These are phyloP conservation scores for Podila verticillata DNA, from an alignment of 192 early-diverging fungal genomes.

Conservation along the genomic window DNA sequence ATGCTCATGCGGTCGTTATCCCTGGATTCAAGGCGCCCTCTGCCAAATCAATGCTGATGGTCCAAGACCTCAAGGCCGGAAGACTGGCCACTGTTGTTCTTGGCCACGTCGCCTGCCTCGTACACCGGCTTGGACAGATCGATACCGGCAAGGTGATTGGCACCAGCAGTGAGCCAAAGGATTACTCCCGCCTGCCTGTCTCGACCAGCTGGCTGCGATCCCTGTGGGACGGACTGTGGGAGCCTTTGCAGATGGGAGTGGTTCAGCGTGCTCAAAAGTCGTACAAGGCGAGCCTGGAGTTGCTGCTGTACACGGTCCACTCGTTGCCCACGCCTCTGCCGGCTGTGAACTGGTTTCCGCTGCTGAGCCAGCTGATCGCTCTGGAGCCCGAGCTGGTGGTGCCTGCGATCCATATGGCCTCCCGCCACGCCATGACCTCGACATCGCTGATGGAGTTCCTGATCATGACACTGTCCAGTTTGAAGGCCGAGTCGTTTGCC, in stretches of 20 bases:
- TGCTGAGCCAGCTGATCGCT: conserved; percentile 37
- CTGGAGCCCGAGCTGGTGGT: conserved; percentile 28
- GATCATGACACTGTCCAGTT: conserved; percentile 40
- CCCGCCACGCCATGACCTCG: conserved; percentile 56
- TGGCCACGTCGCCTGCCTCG: conserved; percentile 41
- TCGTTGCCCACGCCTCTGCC: conserved; percentile 54
- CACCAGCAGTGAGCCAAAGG: conserved; percentile 57
- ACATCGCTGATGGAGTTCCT: conserved; percentile 63
- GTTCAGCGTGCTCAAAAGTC: conserved; percentile 16
- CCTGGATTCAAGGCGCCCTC: conserved; percentile 25
- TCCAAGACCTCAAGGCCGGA: conserved; percentile 58
- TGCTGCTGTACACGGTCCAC: conserved; percentile 38
- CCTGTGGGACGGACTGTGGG: conserved; percentile 55
- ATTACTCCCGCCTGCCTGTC: conserved; percentile 56
- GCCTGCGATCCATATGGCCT: conserved; percentile 52
- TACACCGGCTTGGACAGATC: conserved; percentile 29
- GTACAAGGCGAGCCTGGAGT: conserved; percentile 3
- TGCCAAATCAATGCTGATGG: conserved; percentile 36
- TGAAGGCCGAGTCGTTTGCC: conserved; percentile 1
- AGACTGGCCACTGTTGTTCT: conserved; percentile 58
- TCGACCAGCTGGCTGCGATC: conserved; percentile 61
- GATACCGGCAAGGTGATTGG: conserved; percentile 33
- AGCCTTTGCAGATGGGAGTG: conserved; percentile 38
- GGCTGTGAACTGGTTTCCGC: conserved; percentile 65
- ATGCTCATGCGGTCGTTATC: conserved; percentile 7